These are phyloP conservation scores for Rhizoclosmatium sp. DNA, from an alignment of 192 early-diverging fungal species.

Conservation along the genomic window DNA sequence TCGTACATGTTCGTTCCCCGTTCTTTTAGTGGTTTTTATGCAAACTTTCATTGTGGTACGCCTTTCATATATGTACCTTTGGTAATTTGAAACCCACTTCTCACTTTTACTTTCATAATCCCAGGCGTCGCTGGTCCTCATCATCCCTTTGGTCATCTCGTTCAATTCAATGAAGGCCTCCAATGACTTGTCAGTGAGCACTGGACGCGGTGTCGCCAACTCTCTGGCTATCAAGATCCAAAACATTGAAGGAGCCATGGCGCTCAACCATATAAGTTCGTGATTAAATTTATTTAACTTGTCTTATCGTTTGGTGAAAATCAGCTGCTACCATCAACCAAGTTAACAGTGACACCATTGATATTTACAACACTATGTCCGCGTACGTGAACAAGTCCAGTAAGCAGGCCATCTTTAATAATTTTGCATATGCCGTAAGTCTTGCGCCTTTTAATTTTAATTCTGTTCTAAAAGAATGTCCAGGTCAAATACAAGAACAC, in stretches of 20 bases:
- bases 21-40: constrained; percentile 4
- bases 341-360: not conserved
- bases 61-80: not conserved
- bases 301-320: not conserved
- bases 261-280: not conserved
- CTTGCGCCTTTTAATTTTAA: not conserved
- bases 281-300: not conserved
- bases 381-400: not conserved
- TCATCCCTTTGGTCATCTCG: not conserved
- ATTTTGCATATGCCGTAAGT: not conserved
- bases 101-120: not conserved
- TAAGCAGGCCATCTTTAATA: not conserved
- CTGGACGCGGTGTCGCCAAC: not conserved
- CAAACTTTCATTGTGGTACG: constrained; percentile 9
- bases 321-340: not conserved
- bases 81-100: not conserved
- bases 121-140: constrained; percentile 3
- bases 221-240: constrained; percentile 2
- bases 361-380: not conserved
- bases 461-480: not conserved
- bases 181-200: not conserved
- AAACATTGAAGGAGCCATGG: not conserved
- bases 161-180: not conserved
- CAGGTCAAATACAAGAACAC: constrained; percentile 3
- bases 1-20: not conserved